phyloP scores from a whole-genome alignment of 768 basidiomycete genomes.

The Lentinula aciculospora region DNA sequence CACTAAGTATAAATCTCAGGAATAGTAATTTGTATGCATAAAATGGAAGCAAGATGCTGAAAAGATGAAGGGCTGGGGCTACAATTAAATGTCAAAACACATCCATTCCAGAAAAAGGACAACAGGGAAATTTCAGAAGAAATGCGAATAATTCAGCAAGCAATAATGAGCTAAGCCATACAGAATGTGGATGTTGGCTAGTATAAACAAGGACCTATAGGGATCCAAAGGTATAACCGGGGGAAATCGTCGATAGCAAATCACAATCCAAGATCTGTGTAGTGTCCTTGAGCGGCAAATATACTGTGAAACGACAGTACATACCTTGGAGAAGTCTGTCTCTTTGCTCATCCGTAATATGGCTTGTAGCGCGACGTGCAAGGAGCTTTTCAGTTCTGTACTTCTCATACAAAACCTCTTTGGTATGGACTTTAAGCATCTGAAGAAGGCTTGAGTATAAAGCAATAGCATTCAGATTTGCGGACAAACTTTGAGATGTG shows the following conservation, averaged over 20 bases:
- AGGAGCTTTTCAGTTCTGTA: slow-evolving; percentile 90
- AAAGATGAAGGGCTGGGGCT: background rate
- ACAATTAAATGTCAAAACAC: slow-evolving; percentile 6
- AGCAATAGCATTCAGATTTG: background rate
- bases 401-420: slow-evolving; percentile 89
- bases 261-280: slow-evolving; percentile 44
- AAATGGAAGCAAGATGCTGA: too few relatives aligned
- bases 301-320: slow-evolving; percentile 12
- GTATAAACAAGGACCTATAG: background rate
- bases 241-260: slow-evolving; percentile 7
- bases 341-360: slow-evolving; percentile 71
- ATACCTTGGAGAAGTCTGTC: slow-evolving; percentile 69
- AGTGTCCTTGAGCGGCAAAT: too few relatives aligned
- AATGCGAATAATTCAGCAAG: background rate
- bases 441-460: slow-evolving; percentile 22
- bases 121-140: background rate
- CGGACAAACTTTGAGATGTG: slow-evolving; percentile 70
- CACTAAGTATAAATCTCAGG: slow-evolving; percentile 7
- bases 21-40: background rate
- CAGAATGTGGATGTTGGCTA: background rate
- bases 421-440: slow-evolving; percentile 79
- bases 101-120: slow-evolving; percentile 4
- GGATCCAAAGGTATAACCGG: background rate
- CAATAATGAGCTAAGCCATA: background rate
- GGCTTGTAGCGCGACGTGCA: slow-evolving; percentile 75